Conservation (phyloP, 371 early-diverging fungal species). For the Nematocida sp. region DNA sequence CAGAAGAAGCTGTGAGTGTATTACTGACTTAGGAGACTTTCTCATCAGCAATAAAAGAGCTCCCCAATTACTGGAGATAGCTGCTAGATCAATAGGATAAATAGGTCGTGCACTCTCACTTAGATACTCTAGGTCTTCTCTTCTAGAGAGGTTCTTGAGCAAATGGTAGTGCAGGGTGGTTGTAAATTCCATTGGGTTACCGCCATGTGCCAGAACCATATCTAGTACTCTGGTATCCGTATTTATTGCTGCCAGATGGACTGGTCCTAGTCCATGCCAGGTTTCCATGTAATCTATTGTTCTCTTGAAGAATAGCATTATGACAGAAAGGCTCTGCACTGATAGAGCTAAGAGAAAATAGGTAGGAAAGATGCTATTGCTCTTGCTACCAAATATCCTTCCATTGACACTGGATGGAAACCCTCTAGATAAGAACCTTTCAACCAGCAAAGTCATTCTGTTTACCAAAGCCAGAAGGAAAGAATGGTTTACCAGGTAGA, state of each 20-base stretch:
- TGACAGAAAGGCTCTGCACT: conserved; percentile 22
- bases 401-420: conserved; percentile 55
- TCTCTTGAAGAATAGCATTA: conserved; percentile 39
- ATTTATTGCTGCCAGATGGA: conserved; percentile 46
- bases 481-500: conserved; percentile 49
- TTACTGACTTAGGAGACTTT: conserved; percentile 21
- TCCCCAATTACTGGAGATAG: conserved; percentile 37
- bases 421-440: conserved; percentile 53
- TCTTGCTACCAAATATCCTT: conserved; percentile 49
- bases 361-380: conserved; percentile 29
- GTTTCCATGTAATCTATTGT: conserved; percentile 41
- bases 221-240: conserved; percentile 38
- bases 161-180: conserved; percentile 32
- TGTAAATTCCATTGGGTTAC: conserved; percentile 32
- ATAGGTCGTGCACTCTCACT: conserved; percentile 7
- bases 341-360: conserved; percentile 44
- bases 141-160: conserved; percentile 2
- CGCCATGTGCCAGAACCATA: conserved; percentile 34
- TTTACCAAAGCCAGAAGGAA: conserved; percentile 59
- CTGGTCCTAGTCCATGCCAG: conserved; percentile 45
- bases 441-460: conserved; percentile 51
- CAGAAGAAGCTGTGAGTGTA: conserved; percentile 31
- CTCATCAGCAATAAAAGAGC: conserved; percentile 42
- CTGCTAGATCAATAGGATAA: conserved; percentile 43
- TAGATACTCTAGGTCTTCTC: background rate